These are phyloP conservation scores for Omphalotus guepiniiformis DNA, from an alignment of 768 basidiomycete species.

Conservation along the genomic window DNA sequence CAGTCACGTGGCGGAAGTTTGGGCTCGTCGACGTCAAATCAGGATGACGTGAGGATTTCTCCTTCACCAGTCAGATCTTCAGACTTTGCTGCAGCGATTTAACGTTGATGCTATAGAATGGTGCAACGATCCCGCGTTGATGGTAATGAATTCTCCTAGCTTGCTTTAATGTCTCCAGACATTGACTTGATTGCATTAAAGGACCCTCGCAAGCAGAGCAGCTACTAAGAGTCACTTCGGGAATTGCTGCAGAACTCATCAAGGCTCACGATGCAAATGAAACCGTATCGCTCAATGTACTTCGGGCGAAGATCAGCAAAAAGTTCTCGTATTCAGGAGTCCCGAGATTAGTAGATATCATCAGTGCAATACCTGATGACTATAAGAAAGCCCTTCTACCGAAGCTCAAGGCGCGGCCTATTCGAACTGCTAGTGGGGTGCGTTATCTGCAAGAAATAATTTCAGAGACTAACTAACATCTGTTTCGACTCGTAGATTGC, in stretches of 20 bases:
- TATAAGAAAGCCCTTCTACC: constrained; percentile 90
- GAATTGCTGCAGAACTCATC: constrained; percentile 92
- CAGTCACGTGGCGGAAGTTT: too few relatives aligned
- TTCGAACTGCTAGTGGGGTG: constrained; percentile 95
- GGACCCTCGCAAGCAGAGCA: constrained; percentile 88
- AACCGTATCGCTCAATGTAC: constrained; percentile 80
- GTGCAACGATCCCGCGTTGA: constrained; percentile 18
- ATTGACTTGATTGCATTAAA: constrained; percentile 14
- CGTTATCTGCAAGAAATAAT: constrained; percentile 32
- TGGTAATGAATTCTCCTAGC: constrained; percentile 7
- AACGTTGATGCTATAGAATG: too few relatives aligned
- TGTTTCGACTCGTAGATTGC: constrained; percentile 63
- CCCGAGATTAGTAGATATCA: constrained; percentile 93
- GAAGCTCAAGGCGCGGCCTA: constrained; percentile 88
- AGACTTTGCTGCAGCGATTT: too few relatives aligned
- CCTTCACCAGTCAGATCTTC: too few relatives aligned
- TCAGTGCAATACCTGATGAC: constrained; percentile 97
- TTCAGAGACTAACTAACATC: background rate
- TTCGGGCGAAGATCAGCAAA: constrained; percentile 87
- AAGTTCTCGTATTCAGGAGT: constrained; percentile 84
- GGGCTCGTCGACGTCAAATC: too few relatives aligned
- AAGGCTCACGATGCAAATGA: constrained; percentile 76
- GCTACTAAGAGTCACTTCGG: constrained; percentile 86
- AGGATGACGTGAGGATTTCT: too few relatives aligned
- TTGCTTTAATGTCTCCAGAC: background rate